A percentile compares a stretch with the other conserved stretches of the same genome.
Conservation (phyloP, 2,329 filamentous ascomycete species). For the Bipolaris oryzae region DNA sequence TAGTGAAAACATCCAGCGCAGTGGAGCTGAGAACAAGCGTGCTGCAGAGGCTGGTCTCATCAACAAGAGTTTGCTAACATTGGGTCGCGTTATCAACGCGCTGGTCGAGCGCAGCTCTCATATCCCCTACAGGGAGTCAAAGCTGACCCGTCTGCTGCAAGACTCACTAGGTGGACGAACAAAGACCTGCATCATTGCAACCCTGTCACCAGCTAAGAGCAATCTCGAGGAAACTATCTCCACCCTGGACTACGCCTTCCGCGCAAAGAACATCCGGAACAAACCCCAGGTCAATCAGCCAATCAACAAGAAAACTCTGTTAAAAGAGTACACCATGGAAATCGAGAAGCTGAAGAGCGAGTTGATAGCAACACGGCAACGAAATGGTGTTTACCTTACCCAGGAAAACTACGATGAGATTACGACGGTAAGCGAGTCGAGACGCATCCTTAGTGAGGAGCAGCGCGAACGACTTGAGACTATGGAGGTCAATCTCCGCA, state of each 20-base stretch:
- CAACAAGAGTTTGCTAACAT: constrained; percentile 94
- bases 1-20: constrained; percentile 96
- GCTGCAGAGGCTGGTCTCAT: constrained; percentile 95
- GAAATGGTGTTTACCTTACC: constrained; percentile 93
- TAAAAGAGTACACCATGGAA: constrained; percentile 87
- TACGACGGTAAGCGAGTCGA: constrained; percentile 87
- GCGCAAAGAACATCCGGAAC: constrained; percentile 97
- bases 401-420: constrained; percentile 90
- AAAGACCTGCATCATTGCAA: constrained; percentile 98
- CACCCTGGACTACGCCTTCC: constrained; percentile 95
- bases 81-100: constrained; percentile 96
- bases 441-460: constrained; percentile 88
- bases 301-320: constrained; percentile 88
- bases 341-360: constrained; percentile 96
- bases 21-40: constrained; percentile 96
- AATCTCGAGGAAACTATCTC: constrained; percentile 98
- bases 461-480: constrained; percentile 91
- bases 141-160: constrained; percentile 91
- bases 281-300: constrained; percentile 94
- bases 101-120: constrained; percentile 88
- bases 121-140: constrained; percentile 93
- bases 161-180: constrained; percentile 94
- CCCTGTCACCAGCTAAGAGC: constrained; percentile 89
- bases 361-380: constrained; percentile 86
- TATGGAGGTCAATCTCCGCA: constrained; percentile 85